Evolutionary conservation across 129 eudicot species (phyloP).

Genomic region (Flaveria bidentis): DNA sequence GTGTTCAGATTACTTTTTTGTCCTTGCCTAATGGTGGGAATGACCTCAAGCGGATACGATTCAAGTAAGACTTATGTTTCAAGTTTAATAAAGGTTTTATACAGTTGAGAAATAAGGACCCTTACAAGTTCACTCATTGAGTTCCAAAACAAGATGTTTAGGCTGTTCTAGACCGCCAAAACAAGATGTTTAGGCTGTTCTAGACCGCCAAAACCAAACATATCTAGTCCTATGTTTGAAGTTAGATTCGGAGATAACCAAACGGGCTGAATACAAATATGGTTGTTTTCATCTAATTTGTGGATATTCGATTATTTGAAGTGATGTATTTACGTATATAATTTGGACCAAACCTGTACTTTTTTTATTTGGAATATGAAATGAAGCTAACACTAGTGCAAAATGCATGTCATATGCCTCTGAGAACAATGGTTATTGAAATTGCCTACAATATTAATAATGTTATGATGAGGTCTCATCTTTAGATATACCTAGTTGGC

Average conservation of each 20-base stretch:
- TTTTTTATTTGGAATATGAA: too few species aligned
- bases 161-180: too few species aligned
- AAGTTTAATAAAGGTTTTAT: not conserved
- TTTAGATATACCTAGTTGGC: too few species aligned
- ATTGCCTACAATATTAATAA: too few species aligned
- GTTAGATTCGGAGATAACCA: conserved; percentile 9
- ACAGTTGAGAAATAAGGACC: not conserved
- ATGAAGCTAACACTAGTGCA: too few species aligned
- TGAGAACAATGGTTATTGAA: too few species aligned
- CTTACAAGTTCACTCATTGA: not conserved
- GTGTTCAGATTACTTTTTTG: conserved; percentile 89
- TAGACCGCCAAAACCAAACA: not conserved
- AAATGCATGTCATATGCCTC: too few species aligned
- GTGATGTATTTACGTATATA: not conserved
- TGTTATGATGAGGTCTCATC: too few species aligned
- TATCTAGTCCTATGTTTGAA: conserved; percentile 28
- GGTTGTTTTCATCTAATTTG: conserved; percentile 22
- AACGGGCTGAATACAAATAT: conserved; percentile 6
- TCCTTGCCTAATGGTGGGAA: conserved; percentile 88
- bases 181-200: not conserved
- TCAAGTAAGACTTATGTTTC: conserved; percentile 57
- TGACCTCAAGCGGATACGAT: conserved; percentile 86
- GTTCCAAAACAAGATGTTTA: not conserved
- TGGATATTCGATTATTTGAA: not conserved
- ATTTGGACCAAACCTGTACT: too few species aligned